Percentiles rank a stretch among this genome's conserved stretches.
These are phyloP conservation scores for Acarospora socialis DNA, from an alignment of 2,329 filamentous ascomycete genomes.

Conservation along the genomic window DNA sequence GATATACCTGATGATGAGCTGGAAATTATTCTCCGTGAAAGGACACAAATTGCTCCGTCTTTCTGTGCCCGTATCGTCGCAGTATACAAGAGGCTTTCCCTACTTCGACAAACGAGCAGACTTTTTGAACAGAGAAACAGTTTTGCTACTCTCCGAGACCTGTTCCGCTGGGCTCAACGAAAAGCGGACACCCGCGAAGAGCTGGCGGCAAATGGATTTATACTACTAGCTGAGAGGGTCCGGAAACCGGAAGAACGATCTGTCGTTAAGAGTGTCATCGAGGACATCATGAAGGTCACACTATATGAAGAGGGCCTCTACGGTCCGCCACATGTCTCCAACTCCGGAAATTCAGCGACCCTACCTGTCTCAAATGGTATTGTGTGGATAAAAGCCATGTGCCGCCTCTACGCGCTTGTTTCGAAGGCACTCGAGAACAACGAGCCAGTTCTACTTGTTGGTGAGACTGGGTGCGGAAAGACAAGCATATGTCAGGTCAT, in stretches of 20 bases:
- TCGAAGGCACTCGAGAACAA: constrained; percentile 73
- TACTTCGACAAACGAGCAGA: constrained; percentile 75
- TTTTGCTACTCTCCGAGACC: constrained; percentile 87
- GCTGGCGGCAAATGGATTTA: constrained; percentile 83
- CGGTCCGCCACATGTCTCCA: constrained; percentile 25
- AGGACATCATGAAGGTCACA: constrained; percentile 74
- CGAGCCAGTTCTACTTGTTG: constrained; percentile 85
- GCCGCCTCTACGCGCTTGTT: constrained; percentile 79
- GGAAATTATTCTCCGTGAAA: constrained; percentile 75
- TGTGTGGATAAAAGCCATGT: constrained; percentile 94
- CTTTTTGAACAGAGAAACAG: constrained; percentile 95
- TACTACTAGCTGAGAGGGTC: constrained; percentile 89
- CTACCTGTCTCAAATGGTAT: constrained; percentile 37
- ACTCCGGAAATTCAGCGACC: constrained; percentile 19
- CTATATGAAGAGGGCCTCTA: constrained; percentile 67
- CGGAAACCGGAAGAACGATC: constrained; percentile 75
- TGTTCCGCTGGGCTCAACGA: constrained; percentile 88
- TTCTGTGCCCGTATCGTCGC: constrained; percentile 84
- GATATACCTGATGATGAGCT: constrained; percentile 94
- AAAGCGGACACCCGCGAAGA: constrained; percentile 75
- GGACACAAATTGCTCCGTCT: constrained; percentile 78
- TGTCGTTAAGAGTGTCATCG: constrained; percentile 76
- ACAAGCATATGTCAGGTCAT: constrained; percentile 91
- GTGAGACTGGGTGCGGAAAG: constrained; percentile 95
- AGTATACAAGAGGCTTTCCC: constrained; percentile 85